Conservation (phyloP, 2,329 filamentous ascomycete genomes). For the Hymenoscyphus linearis region DNA sequence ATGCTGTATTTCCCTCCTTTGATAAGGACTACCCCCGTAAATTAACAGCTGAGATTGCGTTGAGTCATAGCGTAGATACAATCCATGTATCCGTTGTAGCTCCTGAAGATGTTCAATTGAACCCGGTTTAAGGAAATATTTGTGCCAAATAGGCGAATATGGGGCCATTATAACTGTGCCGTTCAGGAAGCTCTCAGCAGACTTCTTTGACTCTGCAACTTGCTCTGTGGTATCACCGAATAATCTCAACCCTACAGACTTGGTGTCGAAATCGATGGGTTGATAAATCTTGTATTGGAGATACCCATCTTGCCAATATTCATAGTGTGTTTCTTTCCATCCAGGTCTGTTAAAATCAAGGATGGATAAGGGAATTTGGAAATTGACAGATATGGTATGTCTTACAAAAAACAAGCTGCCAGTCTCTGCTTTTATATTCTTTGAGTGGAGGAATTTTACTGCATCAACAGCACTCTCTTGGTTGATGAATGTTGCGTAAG, state of each 20-base stretch:
- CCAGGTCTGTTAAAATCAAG: not conserved
- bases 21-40: not conserved
- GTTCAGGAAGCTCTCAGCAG: not conserved
- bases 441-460: not conserved
- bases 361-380: not conserved
- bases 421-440: not conserved
- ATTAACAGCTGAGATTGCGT: not conserved
- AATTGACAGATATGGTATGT: not conserved
- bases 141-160: not conserved
- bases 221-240: not conserved
- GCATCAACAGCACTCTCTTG: not conserved
- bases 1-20: not conserved
- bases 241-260: not conserved
- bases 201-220: not conserved
- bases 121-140: not conserved
- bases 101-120: not conserved
- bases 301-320: not conserved
- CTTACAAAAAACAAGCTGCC: not conserved
- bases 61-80: not conserved
- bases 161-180: not conserved
- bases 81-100: not conserved
- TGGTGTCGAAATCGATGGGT: not conserved
- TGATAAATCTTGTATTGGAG: not conserved
- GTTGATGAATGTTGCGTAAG: not conserved
- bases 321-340: not conserved